Base-by-base conservation (phyloP, 2,329 filamentous ascomycete genomes). In the Ophiostoma ulmi region DNA sequence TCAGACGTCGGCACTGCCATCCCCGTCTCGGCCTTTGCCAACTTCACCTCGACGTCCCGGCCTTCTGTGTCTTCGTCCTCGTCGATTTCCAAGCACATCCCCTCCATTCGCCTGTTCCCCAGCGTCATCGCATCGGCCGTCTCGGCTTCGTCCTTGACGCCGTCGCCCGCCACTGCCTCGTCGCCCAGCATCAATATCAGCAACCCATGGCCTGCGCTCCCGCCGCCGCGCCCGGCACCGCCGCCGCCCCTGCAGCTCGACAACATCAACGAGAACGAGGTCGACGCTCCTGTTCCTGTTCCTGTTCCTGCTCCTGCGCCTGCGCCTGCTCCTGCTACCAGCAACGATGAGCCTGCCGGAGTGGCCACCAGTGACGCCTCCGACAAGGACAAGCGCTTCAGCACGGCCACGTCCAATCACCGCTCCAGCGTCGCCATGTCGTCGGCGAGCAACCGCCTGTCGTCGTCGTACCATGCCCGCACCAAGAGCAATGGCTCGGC, bases 401-500 rank as follows among this genome's bases (percentile, higher is more conserved):
- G 71, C 44, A 69, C 22, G 1, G 26, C 52, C 1, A 36, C 66
- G 6, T 35, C 66, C 48, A 36, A 67, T 20, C 63, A 63, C 69
- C 71, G 67, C 8, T 67, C 58, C 5, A 64, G 66, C 58, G 44
- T 39, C 31, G n/a, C 14, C 41, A 48, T 36, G 39, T 69, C 48
- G 26, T 31, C 52, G 52, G 13, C 67, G 1, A 61, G 10, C 38
- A 67, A 63, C 64, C 63, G 63, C 14, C 65, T 69, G 14, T 70
- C 55, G 68, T 31, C 41, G 31, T 64, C 72, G 7, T 68, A 72
- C 41, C 73, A 74, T 64, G 69, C 61, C 36, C 73, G 73, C 44
- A 72, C 36, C 68, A 69, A 72, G 73, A 74, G 73, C 69, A 74
- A 26, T 58, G 67, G 72, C 61, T 73, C 71, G 17, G 68, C 66